Evolutionary conservation across 2,329 filamentous ascomycete genomes (phyloP), one percentile per base, ranked within the genome.

Genomic region (Phoma sp.): DNA sequence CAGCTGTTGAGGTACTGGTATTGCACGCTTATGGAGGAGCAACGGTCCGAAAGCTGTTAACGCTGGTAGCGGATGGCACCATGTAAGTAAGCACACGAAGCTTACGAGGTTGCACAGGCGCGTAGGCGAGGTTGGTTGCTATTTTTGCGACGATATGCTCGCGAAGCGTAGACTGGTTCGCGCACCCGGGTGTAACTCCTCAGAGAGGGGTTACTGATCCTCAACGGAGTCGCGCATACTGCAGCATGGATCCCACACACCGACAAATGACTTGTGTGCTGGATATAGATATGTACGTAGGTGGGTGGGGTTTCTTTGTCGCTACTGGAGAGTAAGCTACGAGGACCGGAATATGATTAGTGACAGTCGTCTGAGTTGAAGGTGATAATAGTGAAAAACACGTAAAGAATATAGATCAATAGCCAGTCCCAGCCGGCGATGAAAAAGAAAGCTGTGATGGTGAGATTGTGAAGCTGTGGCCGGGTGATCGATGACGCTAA

Each of bases 401-500:
- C 33, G 1, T n/a, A 18, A 11, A 15, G 17, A 28, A 26, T 12
- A 42, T 12, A 47, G 6, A 4, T n/a, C 14, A 23, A 25, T 18
- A n/a, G 28, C 28, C 34, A 28, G 28, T 14, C 5, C 17, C 26
- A 37, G 34, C 34, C 28, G 32, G 21, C 29, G 20, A 32, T 18
- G 17, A 20, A 7, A n/a, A n/a, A 18, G 14, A 39, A 25, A 18
- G 29, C 23, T 18, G 51, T 45, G 40, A 23, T 40, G 26, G 29
- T 42, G 14, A 25, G 30, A 25, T 15, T 18, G 15, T 34, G 28
- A 49, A 36, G 34, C 23, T 20, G 18, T 18, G 26, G 20, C 34
- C 45, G 10, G 29, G 17, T 54, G 50, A 47, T 46, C 45, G 14
- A 54, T 42, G 45, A 43, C 51, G 45, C 51, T 49, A 45, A 18